Base-by-base conservation (phyloP, 768 basidiomycete species). In the Dendrothele bispora region DNA sequence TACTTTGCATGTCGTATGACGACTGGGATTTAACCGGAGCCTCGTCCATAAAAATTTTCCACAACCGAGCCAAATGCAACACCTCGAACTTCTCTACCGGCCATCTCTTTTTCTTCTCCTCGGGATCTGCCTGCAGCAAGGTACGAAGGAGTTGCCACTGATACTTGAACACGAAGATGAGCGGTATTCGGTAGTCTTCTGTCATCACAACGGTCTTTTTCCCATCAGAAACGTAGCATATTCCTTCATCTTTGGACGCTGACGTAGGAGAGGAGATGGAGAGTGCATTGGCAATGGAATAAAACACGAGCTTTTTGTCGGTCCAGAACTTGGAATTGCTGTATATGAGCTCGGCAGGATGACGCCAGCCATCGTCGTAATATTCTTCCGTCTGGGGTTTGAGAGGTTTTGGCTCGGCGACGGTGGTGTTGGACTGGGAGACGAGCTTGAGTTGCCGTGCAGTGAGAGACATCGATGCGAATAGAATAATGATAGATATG, bases 1-100 rank as follows among this genome's bases (percentile, higher is more conserved):
- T 26, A 15, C 30, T 14, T 15, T 26, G 25, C 18, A 20, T 39
- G n/a, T 24, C 39, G 30, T 47, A 47, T 12, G 15, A 12, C 8
- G n/a, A 14, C 11, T 7, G 17, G 14, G 46, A 36, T n/a, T n/a
- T n/a, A n/a, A n/a, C n/a, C 7, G 28, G 36, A 20, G 37, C 46
- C 37, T 39, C 46, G 29, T 47, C 46, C 20, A 38, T 39, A 24
- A 47, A 27, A 5, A 39, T 47, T 38, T 47, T 47, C 36, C 46
- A 47, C 46, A 38, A 36, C 21, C 46, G 36, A 27, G 46, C 46
- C n/a, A 47, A 29, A 22, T 47, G 46, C 8, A 47, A 29, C 17
- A 47, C 38, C 36, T 47, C 46, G 21, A 18, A 47, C 22, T 47
- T 47, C 26, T 39, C 37, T 21, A n/a, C 28, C 2, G 37, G 24